phyloP scores from a whole-genome alignment of 2,329 filamentous ascomycete species.

The Fusarium concolor region DNA sequence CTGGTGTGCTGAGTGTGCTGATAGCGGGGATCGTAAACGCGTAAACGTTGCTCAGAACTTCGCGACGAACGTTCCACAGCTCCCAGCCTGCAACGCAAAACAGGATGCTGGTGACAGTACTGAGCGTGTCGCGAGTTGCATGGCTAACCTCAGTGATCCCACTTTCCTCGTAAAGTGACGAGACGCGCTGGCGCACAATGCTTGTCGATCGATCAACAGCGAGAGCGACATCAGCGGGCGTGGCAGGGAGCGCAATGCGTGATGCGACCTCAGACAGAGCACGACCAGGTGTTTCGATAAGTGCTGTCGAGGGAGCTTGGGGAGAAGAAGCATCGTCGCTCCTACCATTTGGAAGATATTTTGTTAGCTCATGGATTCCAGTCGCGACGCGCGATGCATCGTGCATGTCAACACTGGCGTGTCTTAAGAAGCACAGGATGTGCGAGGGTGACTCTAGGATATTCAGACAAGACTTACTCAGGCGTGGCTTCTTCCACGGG shows the following conservation, averaged over 20 bases:
- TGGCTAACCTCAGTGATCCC: conserved; percentile 75
- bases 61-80: conserved; percentile 73
- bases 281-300: conserved; percentile 63
- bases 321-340: conserved; percentile 46
- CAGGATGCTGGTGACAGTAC: conserved; percentile 78
- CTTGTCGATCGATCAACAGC: conserved; percentile 78
- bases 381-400: conserved; percentile 7
- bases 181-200: conserved; percentile 73
- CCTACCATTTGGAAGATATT: conserved; percentile 29
- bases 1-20: conserved; percentile 63
- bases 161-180: conserved; percentile 72
- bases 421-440: conserved; percentile 21
- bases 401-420: conserved; percentile 5
- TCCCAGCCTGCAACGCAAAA: conserved; percentile 76
- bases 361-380: conserved; percentile 29
- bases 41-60: conserved; percentile 77
- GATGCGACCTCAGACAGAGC: conserved; percentile 64
- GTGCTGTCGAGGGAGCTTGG: conserved; percentile 56
- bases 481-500: conserved; percentile 58
- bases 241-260: conserved; percentile 80
- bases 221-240: conserved; percentile 80
- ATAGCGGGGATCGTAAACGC: conserved; percentile 78
- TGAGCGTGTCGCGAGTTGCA: conserved; percentile 75
- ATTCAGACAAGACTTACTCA: conserved; percentile 55
- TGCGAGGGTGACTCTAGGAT: conserved; percentile 10